phyloP scores from a whole-genome alignment of 1,284 basidiomycete species.

The Rhodotorula sp. region DNA sequence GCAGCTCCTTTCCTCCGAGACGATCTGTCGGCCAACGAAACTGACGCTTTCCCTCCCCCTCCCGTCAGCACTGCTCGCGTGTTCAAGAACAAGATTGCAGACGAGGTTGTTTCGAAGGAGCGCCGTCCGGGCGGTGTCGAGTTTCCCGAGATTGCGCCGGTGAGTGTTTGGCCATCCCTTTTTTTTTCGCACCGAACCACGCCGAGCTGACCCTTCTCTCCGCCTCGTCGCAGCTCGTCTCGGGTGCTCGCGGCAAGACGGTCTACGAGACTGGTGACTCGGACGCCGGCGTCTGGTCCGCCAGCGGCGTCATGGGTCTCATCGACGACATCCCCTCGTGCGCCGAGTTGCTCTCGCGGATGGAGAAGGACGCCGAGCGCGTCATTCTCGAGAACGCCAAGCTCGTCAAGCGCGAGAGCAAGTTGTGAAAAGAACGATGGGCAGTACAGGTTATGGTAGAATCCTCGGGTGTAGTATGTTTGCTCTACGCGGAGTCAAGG shows the following conservation, averaged over 20 bases:
- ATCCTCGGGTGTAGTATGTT: neutral
- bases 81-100: conserved; percentile 49
- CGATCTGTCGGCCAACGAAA: too few relatives aligned
- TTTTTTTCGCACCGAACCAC: conserved; percentile 51
- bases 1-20: neutral
- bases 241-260: conserved; percentile 68
- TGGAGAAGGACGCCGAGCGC: conserved; percentile 74
- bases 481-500: neutral
- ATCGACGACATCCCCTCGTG: conserved; percentile 86
- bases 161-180: conserved; percentile 49
- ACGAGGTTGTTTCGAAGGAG: conserved; percentile 79
- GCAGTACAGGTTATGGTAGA: neutral
- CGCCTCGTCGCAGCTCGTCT: conserved; percentile 60
- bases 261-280: conserved; percentile 80
- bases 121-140: conserved; percentile 75
- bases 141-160: conserved; percentile 64
- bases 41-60: neutral
- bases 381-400: conserved; percentile 24
- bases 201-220: too few relatives aligned
- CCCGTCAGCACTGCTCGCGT: conserved; percentile 36
- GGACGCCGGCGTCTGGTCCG: conserved; percentile 79
- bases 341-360: conserved; percentile 65
- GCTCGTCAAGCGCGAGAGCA: conserved; percentile 28
- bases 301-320: conserved; percentile 60
- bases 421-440: conserved; percentile 16